Evolutionary conservation across 257 asterid genomes (phyloP).

Genomic region (Nicotiana tabacum): DNA sequence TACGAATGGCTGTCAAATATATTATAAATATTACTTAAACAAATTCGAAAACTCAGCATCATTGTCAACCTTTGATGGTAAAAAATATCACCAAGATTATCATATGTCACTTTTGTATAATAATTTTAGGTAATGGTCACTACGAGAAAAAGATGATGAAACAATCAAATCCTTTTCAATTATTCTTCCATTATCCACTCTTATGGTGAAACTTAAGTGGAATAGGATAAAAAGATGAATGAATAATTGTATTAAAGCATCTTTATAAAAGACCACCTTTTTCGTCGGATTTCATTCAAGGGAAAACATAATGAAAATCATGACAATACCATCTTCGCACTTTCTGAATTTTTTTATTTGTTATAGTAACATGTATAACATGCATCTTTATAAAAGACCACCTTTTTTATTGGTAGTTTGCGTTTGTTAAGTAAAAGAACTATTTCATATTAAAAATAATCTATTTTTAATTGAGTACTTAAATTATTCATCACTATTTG

Average conservation of each 20-base stretch:
- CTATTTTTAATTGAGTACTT: no score
- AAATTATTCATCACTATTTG: no score
- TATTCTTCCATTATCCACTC: neutral
- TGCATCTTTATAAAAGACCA: no score
- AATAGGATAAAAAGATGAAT: slow-evolving; percentile 1
- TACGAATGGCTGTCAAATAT: neutral
- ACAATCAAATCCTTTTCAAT: slow-evolving; percentile 3
- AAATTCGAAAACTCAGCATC: neutral
- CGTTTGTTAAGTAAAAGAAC: no score
- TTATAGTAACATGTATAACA: no score
- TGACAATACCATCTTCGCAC: neutral
- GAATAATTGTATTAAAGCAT: slow-evolving; percentile 9
- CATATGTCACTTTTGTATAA: neutral
- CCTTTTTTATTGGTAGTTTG: no score
- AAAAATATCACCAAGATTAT: neutral
- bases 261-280: neutral
- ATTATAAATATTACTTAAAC: neutral
- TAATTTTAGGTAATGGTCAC: neutral
- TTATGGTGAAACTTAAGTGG: slow-evolving; percentile 1
- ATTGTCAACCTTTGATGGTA: neutral
- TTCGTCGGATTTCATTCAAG: neutral
- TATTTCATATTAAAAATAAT: no score
- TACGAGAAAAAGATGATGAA: neutral
- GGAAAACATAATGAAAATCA: slow-evolving; percentile 5
- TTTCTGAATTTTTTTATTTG: neutral